Evolutionary conservation across 176 grass and related monocot genomes (phyloP), one percentile per base, ranked within the genome.

Genomic region (Cenchrus purpureus): DNA sequence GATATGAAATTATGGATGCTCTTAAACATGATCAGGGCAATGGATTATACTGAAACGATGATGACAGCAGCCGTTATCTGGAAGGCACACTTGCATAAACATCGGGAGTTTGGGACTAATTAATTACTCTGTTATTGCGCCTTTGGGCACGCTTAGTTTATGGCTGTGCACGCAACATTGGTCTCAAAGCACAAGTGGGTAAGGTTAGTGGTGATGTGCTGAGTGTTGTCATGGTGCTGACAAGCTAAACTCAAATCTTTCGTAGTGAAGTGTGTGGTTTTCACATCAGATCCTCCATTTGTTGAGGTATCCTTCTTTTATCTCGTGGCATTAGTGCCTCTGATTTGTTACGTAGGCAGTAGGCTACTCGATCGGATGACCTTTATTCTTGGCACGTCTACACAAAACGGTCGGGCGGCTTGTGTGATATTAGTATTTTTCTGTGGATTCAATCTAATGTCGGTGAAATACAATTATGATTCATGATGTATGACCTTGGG

Each of bases 401-500:
- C 29, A 81, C 19, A 60, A 6, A 85, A 70, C 7, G 29, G 43
- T 55, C 15, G 53, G 71, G 63, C 12, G 83, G 88, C 43, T 80
- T 10, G 0, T 42, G 20, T 6, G 53, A 32, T 56, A 63, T 62
- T 61, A 51, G 19, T 72, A 20, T 72, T 71, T 9, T 81, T 8
- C 6, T 54, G 54, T 22, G 32, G 45, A 56, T 81, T 54, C 29
- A 28, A 85, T 90, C 83, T 71, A 71, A 82, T 78, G 88, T 77
- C 40, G 78, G 83, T 57, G 57, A 77, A 78, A 66, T 82, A 34
- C 83, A 82, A 78, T 82, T 43, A 86, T 86, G 65, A 28, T 55
- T 82, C 51, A 86, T 86, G 65, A 28, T 55, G 1, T 22, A 49
- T 72, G 34, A 82, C 64, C 62, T 77, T 62, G 34, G 4, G 12